Conservation (phyloP, 148 eudicot genomes). For the Dysphania ambrosioides region DNA sequence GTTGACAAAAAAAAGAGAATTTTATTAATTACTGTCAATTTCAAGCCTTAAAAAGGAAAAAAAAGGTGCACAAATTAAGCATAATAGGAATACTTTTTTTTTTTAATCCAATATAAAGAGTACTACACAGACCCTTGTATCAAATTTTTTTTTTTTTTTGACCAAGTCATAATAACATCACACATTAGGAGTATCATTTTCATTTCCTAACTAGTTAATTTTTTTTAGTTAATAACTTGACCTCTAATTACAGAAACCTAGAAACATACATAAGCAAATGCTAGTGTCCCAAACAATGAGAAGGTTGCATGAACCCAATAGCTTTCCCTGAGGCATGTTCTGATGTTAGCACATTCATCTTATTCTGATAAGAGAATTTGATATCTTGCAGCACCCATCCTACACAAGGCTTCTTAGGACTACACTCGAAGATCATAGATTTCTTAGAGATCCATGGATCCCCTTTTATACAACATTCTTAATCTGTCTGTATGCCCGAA, state of each 20-base stretch:
- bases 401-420: conserved; percentile 44
- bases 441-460: conserved; percentile 47
- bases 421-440: conserved; percentile 48
- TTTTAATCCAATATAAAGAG: too few relatives aligned
- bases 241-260: neutral
- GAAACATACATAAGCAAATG: too few relatives aligned
- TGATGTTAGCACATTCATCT: conserved; percentile 24
- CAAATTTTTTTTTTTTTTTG: too few relatives aligned
- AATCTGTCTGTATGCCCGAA: conserved; percentile 52
- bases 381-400: conserved; percentile 41
- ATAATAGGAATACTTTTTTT: too few relatives aligned
- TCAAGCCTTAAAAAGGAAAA: too few relatives aligned
- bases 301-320: conserved; percentile 26
- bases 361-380: conserved; percentile 25
- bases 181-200: too few relatives aligned
- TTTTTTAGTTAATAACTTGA: neutral
- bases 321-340: conserved; percentile 35
- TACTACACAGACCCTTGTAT: too few relatives aligned
- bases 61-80: too few relatives aligned
- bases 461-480: conserved; percentile 35
- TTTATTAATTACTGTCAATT: too few relatives aligned
- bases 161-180: too few relatives aligned
- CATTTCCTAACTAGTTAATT: neutral
- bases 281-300: conserved; percentile 24
- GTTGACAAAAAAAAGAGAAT: too few relatives aligned